Percentiles rank a stretch among this genome's conserved stretches.
Conservation (phyloP, 176 grass and related monocot species). For the Raddia distichophylla region DNA sequence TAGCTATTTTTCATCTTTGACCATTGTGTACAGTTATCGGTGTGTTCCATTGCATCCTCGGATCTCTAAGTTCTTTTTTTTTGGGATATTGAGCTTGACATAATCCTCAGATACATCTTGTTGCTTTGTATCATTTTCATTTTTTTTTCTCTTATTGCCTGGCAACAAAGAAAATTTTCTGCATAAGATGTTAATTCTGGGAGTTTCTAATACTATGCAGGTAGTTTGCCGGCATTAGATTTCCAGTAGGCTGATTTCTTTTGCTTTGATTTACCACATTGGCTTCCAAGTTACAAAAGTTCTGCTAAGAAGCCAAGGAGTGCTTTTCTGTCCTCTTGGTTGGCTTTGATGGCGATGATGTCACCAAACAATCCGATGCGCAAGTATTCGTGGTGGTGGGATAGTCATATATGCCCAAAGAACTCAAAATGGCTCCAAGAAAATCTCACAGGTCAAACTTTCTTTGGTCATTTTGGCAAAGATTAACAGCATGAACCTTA, state of each 20-base stretch:
- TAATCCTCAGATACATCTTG: background rate
- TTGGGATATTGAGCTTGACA: background rate
- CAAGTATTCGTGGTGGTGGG: constrained; percentile 98
- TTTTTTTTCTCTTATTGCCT: background rate
- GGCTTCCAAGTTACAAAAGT: constrained; percentile 24
- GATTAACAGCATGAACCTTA: background rate
- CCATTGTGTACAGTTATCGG: constrained; percentile 30
- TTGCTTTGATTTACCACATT: constrained; percentile 19
- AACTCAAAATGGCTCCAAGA: constrained; percentile 98
- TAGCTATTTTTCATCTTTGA: constrained; percentile 35
- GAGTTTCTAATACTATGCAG: constrained; percentile 40
- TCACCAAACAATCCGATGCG: constrained; percentile 65
- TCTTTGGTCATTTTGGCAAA: background rate
- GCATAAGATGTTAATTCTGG: constrained; percentile 3
- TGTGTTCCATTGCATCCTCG: background rate
- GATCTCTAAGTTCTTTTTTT: constrained; percentile 5
- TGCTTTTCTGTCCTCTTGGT: constrained; percentile 21
- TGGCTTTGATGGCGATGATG: constrained; percentile 56
- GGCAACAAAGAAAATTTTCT: constrained; percentile 3
- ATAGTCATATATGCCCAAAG: constrained; percentile 87
- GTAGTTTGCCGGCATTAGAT: constrained; percentile 26
- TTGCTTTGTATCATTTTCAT: background rate
- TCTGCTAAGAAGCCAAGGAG: constrained; percentile 20
- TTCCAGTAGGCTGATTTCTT: constrained; percentile 25
- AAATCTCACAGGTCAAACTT: constrained; percentile 75